phyloP scores from a whole-genome alignment of 306 rosid genomes.

The Bauhinia variegata region DNA sequence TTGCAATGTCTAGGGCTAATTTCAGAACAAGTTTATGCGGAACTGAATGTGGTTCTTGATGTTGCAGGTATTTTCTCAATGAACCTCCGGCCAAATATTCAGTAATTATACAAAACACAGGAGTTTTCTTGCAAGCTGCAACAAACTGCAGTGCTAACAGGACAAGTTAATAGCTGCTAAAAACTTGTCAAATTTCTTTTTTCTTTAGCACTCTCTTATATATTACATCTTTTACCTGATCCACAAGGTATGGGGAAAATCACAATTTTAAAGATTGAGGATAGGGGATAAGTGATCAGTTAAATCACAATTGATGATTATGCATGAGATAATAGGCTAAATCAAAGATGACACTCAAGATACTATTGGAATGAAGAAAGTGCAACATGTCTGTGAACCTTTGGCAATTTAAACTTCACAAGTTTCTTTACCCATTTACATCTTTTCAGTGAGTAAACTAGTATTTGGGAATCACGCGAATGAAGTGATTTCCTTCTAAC shows the following conservation, averaged over 20 bases:
- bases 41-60: conserved; percentile 73
- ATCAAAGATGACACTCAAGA: too few relatives aligned
- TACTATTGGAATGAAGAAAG: conserved; percentile 10
- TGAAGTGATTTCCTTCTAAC: too few relatives aligned
- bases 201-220: too few relatives aligned
- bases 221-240: too few relatives aligned
- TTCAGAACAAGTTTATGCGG: conserved; percentile 74
- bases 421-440: too few relatives aligned
- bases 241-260: conserved; percentile 9
- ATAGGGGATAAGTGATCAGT: conserved; percentile 11
- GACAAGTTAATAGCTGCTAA: conserved; percentile 22
- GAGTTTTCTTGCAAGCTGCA: conserved; percentile 97
- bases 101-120: conserved; percentile 90
- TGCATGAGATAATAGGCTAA: neutral
- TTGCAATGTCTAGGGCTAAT: conserved; percentile 74
- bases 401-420: conserved; percentile 23
- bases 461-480: neutral
- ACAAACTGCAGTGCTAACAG: conserved; percentile 64
- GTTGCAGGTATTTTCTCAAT: conserved; percentile 81
- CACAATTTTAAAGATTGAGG: too few relatives aligned
- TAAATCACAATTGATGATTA: conserved; percentile 11
- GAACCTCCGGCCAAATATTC: conserved; percentile 93
- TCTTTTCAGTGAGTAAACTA: too few relatives aligned
- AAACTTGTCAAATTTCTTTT: conserved; percentile 4
- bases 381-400: conserved; percentile 12